phyloP scores from a whole-genome alignment of 1,139 yeast species.

The Saccharomyces hybrid region DNA sequence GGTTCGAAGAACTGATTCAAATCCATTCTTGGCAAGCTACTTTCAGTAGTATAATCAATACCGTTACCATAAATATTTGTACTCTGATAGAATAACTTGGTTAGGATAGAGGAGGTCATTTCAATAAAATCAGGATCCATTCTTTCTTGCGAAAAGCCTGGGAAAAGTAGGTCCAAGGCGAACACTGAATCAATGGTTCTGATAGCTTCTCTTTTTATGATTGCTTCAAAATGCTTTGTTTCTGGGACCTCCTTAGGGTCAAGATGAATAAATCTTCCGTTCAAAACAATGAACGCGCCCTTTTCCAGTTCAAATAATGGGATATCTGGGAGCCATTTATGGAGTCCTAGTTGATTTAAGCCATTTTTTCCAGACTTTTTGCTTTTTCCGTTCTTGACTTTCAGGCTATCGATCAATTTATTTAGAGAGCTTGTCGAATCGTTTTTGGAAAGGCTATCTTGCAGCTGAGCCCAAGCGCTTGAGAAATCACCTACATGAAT shows the following conservation, averaged over 20 bases:
- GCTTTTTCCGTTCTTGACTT: background rate
- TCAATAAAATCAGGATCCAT: constrained; percentile 33
- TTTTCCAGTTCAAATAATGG: constrained; percentile 8
- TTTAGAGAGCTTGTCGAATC: background rate
- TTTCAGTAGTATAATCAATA: constrained; percentile 24
- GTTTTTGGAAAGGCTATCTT: constrained; percentile 17
- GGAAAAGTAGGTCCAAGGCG: constrained; percentile 20
- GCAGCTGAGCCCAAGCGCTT: background rate
- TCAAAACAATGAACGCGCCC: constrained; percentile 20
- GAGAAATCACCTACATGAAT: constrained; percentile 20
- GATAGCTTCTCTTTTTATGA: constrained; percentile 46
- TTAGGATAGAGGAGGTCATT: constrained; percentile 36
- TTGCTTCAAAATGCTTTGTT: constrained; percentile 39
- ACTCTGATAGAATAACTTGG: constrained; percentile 35
- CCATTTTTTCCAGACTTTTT: constrained; percentile 1
- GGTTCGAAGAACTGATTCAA: constrained; percentile 33
- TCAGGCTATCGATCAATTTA: background rate
- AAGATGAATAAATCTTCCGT: constrained; percentile 29
- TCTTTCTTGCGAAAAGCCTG: constrained; percentile 10
- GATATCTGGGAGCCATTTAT: constrained; percentile 25
- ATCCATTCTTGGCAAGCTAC: constrained; percentile 34
- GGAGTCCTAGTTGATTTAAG: background rate
- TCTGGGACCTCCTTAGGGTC: constrained; percentile 20
- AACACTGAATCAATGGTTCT: constrained; percentile 43
- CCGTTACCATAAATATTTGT: constrained; percentile 40